Conservation (phyloP, 352 stramenopile species). For the Aphanomyces invadans region DNA sequence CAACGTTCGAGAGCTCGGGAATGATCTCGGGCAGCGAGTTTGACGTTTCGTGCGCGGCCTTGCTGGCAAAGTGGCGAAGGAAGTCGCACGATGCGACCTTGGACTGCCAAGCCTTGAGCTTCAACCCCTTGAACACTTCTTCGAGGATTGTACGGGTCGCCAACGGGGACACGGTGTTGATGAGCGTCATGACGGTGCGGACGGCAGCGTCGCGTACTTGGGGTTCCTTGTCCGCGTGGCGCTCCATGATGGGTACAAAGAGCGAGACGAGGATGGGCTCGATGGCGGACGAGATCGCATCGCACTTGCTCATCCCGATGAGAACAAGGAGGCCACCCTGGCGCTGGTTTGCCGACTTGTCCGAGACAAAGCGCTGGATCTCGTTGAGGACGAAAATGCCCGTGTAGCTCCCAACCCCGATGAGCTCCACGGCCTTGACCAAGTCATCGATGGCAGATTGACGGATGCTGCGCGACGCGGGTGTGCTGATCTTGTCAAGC, state of each 20-base stretch:
- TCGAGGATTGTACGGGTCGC: slow-evolving; percentile 49
- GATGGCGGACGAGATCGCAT: slow-evolving; percentile 39
- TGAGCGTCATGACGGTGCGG: slow-evolving; percentile 31
- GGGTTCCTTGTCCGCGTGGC: slow-evolving; percentile 56
- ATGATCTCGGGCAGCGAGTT: slow-evolving; percentile 86
- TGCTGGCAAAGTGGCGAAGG: slow-evolving; percentile 62
- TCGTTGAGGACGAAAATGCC: slow-evolving; percentile 41
- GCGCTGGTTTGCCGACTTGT: slow-evolving; percentile 41
- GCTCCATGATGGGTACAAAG: slow-evolving; percentile 45
- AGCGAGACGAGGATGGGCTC: slow-evolving; percentile 52
- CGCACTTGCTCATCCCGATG: slow-evolving; percentile 36
- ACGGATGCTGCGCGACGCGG: slow-evolving; percentile 35
- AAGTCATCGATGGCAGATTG: slow-evolving; percentile 41
- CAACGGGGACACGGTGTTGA: slow-evolving; percentile 45
- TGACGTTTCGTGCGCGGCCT: slow-evolving; percentile 58
- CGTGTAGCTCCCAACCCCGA: slow-evolving; percentile 33
- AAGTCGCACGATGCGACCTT: slow-evolving; percentile 81
- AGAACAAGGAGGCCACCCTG: slow-evolving; percentile 46
- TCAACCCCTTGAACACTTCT: slow-evolving; percentile 49
- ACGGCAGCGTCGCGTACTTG: slow-evolving; percentile 39
- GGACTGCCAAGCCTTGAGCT: slow-evolving; percentile 75
- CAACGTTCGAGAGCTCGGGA: slow-evolving; percentile 76
- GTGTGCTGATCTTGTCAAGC: slow-evolving; percentile 38
- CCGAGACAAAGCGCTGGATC: slow-evolving; percentile 35
- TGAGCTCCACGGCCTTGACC: slow-evolving; percentile 37